Evolutionary conservation across 257 asterid species (phyloP).

Genomic region (Ocimum tenuiflorum): DNA sequence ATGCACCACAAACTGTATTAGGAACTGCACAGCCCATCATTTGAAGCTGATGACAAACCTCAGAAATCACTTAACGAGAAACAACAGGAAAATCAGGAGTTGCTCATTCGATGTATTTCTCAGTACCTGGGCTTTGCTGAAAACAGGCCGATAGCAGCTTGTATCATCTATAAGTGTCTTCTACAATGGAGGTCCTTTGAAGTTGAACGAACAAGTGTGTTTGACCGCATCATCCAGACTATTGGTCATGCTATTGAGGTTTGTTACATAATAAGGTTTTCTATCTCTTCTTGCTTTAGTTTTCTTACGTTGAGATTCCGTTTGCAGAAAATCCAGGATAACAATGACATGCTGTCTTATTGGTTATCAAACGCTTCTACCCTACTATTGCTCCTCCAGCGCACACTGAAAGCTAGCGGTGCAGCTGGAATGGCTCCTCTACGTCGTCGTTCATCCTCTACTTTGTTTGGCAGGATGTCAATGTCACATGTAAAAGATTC

Average conservation of each 20-base stretch:
- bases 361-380: constrained; percentile 98
- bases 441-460: constrained; percentile 88
- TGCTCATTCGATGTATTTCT: constrained; percentile 77
- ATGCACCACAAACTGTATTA: constrained; percentile 32
- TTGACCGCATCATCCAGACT: constrained; percentile 91
- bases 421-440: constrained; percentile 83
- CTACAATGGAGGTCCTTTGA: constrained; percentile 98
- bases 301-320: constrained; percentile 4
- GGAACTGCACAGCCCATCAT: constrained; percentile 78
- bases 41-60: constrained; percentile 86
- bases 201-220: constrained; percentile 91
- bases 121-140: constrained; percentile 85
- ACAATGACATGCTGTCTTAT: constrained; percentile 84
- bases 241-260: constrained; percentile 98
- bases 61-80: constrained; percentile 91
- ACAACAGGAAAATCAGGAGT: constrained; percentile 92
- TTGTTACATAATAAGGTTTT: constrained; percentile 23
- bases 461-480: constrained; percentile 89
- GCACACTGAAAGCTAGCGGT: constrained; percentile 93
- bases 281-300: constrained; percentile 5
- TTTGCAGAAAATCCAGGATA: constrained; percentile 73
- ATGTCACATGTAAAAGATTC: constrained; percentile 58
- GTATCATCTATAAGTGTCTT: constrained; percentile 91
- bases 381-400: constrained; percentile 83
- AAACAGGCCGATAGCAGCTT: constrained; percentile 88